Conservation (phyloP, 345 rosid genomes). For the Eutrema yunnanense region DNA sequence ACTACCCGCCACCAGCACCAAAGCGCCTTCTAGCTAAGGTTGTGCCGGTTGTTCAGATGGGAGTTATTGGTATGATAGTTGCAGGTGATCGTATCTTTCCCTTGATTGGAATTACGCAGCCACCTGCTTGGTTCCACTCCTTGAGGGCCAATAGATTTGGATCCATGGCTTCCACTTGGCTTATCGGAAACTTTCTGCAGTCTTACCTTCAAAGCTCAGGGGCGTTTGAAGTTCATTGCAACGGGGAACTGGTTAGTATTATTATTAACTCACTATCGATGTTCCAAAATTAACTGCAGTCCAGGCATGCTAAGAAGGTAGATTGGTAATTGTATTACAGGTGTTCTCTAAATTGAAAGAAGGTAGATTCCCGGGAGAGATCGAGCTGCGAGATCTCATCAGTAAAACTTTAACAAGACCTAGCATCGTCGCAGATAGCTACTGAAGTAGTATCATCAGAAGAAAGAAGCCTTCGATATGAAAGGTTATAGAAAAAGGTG, state of each 20-base stretch:
- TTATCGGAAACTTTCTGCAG: conserved; percentile 78
- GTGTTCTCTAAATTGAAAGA: conserved; percentile 76
- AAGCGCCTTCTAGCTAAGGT: conserved; percentile 59
- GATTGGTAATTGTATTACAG: conserved; percentile 32
- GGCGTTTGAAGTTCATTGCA: conserved; percentile 77
- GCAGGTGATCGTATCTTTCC: conserved; percentile 81
- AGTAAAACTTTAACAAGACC: conserved; percentile 41
- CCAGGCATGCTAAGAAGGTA: not conserved
- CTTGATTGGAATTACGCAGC: conserved; percentile 55
- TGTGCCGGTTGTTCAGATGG: conserved; percentile 68
- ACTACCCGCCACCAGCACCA: conserved; percentile 72
- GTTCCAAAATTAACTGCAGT: not conserved
- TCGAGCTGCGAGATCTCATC: conserved; percentile 68
- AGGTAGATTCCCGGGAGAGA: conserved; percentile 86
- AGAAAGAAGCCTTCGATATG: not conserved
- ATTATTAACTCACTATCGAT: not conserved
- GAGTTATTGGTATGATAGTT: conserved; percentile 59
- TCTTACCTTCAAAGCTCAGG: conserved; percentile 83
- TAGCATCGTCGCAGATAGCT: conserved; percentile 8
- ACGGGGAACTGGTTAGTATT: conserved; percentile 55
- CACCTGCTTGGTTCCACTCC: conserved; percentile 69
- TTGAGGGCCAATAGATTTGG: conserved; percentile 81
- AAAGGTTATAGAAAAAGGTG: not conserved
- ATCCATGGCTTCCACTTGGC: conserved; percentile 83
- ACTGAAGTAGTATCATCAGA: conserved; percentile 8